Conservation (phyloP, 306 rosid species). For the Luffa acutangula region DNA sequence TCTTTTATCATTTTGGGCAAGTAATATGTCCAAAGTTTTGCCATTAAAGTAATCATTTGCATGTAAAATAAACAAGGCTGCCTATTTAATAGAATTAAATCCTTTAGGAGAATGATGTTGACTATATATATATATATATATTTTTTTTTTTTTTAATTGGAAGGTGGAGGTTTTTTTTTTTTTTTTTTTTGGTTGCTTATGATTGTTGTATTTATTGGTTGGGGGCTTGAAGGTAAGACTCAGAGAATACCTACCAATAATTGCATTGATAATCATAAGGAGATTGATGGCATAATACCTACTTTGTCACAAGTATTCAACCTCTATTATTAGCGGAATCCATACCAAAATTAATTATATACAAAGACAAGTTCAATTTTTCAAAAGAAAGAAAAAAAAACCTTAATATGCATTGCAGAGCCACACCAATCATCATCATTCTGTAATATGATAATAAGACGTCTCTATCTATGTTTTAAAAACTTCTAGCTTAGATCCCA, state of each 20-base stretch:
- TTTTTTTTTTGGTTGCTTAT: background rate
- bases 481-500: no score
- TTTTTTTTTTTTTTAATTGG: no score
- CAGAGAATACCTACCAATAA: background rate
- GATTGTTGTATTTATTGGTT: background rate
- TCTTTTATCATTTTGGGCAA: background rate
- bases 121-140: no score
- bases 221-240: background rate
- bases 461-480: no score
- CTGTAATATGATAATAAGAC: no score
- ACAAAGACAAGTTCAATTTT: background rate
- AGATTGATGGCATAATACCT: background rate
- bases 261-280: background rate
- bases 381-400: no score
- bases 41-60: background rate
- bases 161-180: no score
- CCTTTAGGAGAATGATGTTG: background rate
- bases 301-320: background rate
- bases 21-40: background rate
- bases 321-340: background rate
- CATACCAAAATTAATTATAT: background rate
- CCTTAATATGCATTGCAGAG: no score
- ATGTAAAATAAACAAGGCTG: background rate
- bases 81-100: background rate
- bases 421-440: background rate